Evolutionary conservation across 768 basidiomycete genomes (phyloP).

Genomic region (Tricholomella constricta): DNA sequence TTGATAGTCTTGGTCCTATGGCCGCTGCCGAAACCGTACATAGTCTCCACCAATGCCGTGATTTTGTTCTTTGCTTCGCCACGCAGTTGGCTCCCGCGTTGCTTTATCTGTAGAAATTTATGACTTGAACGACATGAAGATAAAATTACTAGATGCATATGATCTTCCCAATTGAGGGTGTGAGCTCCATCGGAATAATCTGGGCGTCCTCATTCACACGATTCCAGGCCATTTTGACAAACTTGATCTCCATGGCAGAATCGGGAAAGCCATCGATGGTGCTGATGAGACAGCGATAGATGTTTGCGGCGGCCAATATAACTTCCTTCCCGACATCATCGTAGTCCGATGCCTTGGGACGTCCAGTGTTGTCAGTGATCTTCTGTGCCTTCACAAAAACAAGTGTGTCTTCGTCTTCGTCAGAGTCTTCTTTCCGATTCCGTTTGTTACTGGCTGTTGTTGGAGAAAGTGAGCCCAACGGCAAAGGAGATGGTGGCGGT

Average conservation of each 20-base stretch:
- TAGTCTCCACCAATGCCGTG: slow-evolving; percentile 13
- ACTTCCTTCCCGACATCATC: slow-evolving; percentile 18
- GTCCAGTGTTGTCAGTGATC: slow-evolving; percentile 1
- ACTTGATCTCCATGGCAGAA: slow-evolving; percentile 5
- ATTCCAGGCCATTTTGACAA: slow-evolving; percentile 18
- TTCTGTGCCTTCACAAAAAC: not conserved
- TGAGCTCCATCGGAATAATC: slow-evolving; percentile 1
- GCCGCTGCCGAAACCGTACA: slow-evolving; percentile 24
- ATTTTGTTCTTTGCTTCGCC: slow-evolving; percentile 24
- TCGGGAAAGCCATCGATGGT: slow-evolving; percentile 24
- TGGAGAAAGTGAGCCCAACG: too few relatives aligned
- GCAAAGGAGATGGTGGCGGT: too few relatives aligned
- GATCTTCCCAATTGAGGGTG: slow-evolving; percentile 18
- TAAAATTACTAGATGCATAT: slow-evolving; percentile 8
- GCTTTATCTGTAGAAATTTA: slow-evolving; percentile 9
- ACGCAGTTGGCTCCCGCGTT: slow-evolving; percentile 20
- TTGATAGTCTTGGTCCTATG: slow-evolving; percentile 13
- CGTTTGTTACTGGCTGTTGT: too few relatives aligned
- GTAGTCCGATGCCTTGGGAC: slow-evolving; percentile 21
- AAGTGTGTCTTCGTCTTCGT: not conserved
- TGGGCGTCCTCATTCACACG: slow-evolving; percentile 9
- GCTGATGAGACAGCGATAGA: slow-evolving; percentile 19
- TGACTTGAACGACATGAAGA: not conserved
- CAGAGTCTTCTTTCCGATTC: too few relatives aligned
- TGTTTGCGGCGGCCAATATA: slow-evolving; percentile 16